phyloP scores from a whole-genome alignment of 1,139 yeast genomes.

The Geotrichum macrosporum region DNA sequence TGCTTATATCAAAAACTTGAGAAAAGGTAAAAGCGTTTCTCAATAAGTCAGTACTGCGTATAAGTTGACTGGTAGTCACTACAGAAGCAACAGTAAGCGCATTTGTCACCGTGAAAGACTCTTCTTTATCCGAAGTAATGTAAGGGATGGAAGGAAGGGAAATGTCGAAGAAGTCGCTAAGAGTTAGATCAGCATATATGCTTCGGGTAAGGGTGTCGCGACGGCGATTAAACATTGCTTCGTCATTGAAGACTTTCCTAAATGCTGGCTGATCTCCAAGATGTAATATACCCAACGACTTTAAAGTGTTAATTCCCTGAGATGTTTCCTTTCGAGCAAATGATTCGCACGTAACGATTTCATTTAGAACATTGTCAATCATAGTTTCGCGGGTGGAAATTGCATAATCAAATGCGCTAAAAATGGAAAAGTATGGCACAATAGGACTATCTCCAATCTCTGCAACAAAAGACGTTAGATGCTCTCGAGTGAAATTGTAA shows the following conservation, averaged over 20 bases:
- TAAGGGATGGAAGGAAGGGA: slow-evolving; percentile 40
- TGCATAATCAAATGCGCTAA: slow-evolving; percentile 68
- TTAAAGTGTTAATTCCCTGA: slow-evolving; percentile 57
- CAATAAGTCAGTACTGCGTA: slow-evolving; percentile 31
- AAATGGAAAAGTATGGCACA: slow-evolving; percentile 58
- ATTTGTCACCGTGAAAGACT: slow-evolving; percentile 37
- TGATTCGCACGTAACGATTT: slow-evolving; percentile 64
- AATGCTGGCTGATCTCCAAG: slow-evolving; percentile 49
- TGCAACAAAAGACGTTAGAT: slow-evolving; percentile 51
- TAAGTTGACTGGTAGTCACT: slow-evolving; percentile 37
- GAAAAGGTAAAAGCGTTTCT: slow-evolving; percentile 31
- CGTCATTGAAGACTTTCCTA: slow-evolving; percentile 67
- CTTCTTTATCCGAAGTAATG: slow-evolving; percentile 11
- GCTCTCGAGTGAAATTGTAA: slow-evolving; percentile 56
- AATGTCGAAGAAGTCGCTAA: slow-evolving; percentile 67
- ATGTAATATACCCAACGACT: slow-evolving; percentile 47
- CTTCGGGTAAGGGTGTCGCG: slow-evolving; percentile 60
- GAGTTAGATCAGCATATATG: slow-evolving; percentile 54
- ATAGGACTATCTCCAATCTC: slow-evolving; percentile 57
- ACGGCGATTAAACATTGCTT: slow-evolving; percentile 76
- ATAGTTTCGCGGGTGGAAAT: slow-evolving; percentile 63
- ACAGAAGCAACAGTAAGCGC: slow-evolving; percentile 41
- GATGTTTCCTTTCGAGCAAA: slow-evolving; percentile 61
- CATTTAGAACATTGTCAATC: slow-evolving; percentile 56
- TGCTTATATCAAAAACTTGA: slow-evolving; percentile 24